Evolutionary conservation across 345 rosid genomes (phyloP).

Genomic region (Citrus trifoliata): DNA sequence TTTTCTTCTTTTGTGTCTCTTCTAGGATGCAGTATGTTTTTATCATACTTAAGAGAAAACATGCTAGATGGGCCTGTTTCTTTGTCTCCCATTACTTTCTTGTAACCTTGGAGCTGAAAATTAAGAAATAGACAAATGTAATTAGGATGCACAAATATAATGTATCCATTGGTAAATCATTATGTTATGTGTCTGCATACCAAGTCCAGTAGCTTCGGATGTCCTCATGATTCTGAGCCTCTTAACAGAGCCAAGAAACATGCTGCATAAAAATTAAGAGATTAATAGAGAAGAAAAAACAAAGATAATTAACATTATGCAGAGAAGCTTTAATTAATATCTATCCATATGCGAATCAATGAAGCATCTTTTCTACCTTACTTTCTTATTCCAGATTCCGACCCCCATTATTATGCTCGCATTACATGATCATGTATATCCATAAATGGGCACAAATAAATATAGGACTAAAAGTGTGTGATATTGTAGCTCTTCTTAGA

Average conservation of each 20-base stretch:
- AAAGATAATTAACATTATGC: background rate
- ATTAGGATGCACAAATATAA: conserved; percentile 6
- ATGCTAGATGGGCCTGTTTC: conserved; percentile 27
- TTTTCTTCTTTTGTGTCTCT: conserved; percentile 20
- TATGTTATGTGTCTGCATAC: conserved; percentile 27
- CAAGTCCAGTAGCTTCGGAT: conserved; percentile 75
- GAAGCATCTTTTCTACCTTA: background rate
- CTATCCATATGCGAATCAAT: background rate
- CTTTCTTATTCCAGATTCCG: background rate
- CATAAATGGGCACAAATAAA: background rate
- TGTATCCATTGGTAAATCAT: conserved; percentile 7
- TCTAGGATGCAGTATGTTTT: conserved; percentile 17
- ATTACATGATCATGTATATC: background rate
- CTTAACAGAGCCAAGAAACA: conserved; percentile 74
- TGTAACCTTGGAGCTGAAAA: conserved; percentile 39
- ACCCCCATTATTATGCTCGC: background rate
- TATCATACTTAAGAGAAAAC: conserved; percentile 2
- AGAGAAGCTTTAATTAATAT: background rate
- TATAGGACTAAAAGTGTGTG: background rate
- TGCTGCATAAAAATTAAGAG: conserved; percentile 41
- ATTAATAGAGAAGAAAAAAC: background rate
- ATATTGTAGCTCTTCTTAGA: background rate
- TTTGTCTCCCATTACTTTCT: conserved; percentile 22
- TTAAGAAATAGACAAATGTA: conserved; percentile 9
- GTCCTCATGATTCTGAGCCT: conserved; percentile 89